These are phyloP conservation scores for Straminergon stramineum DNA, from an alignment of 225 moss, liverwort and hornwort genomes.

Conservation along the genomic window DNA sequence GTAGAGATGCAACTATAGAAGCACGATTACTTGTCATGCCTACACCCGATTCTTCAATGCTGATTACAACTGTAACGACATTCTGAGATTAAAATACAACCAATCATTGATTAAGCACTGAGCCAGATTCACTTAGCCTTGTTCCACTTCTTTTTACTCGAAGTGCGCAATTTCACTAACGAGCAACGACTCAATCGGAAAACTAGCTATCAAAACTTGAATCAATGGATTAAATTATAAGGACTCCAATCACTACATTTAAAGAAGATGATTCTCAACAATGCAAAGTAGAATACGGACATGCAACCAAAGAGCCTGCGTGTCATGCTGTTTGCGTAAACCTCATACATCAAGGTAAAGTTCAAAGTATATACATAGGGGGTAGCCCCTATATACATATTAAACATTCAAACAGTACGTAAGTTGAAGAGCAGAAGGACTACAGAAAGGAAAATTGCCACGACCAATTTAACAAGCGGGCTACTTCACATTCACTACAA, in stretches of 20 bases:
- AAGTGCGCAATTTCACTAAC: background rate
- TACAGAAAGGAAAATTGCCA: background rate
- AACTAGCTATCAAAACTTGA: background rate
- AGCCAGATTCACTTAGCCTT: background rate
- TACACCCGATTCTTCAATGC: background rate
- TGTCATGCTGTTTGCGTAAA: background rate
- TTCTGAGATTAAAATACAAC: background rate
- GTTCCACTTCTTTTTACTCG: background rate
- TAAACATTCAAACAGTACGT: background rate
- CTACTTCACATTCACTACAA: background rate
- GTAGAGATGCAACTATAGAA: background rate
- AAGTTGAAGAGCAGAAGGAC: background rate
- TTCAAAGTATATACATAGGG: background rate
- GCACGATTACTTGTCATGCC: background rate
- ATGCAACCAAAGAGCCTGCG: background rate
- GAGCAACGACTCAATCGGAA: background rate
- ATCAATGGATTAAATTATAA: background rate
- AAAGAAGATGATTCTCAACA: background rate
- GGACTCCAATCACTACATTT: background rate
- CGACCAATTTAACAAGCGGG: background rate
- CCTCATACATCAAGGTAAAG: background rate
- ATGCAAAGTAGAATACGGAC: background rate
- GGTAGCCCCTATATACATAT: background rate
- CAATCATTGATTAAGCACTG: background rate
- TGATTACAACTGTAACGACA: background rate